Base-by-base conservation (phyloP, 139 green algal species). In the Gonium pectorale region DNA sequence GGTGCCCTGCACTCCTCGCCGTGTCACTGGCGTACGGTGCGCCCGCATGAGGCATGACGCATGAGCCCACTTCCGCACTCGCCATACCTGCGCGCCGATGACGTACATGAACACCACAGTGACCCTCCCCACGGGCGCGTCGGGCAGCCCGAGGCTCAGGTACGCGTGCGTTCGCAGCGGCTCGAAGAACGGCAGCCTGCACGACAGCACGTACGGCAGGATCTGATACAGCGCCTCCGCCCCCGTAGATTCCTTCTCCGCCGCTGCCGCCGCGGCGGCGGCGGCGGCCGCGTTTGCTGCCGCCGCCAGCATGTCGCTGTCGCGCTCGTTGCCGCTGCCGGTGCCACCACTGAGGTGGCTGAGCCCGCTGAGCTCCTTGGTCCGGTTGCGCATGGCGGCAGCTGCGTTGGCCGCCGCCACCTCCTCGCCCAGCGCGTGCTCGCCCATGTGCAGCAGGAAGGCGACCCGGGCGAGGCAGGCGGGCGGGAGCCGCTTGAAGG, bases 71-170 rank as follows among this genome's bases (percentile, higher is more conserved):
- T n/a, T n/a, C n/a, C n/a, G n/a, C n/a, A n/a, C n/a, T n/a, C n/a
- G n/a, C n/a, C 62, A 13, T n/a, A 69, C 41, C 41, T 59, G 63
- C 33, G 66, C 79, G 26, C 79, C 66, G 15, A 77, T 38, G 17
- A 67, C 79, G 66, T 85, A 75, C 79, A 74, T 85, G 79, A 78
- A 89, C 3, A 51, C 86, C 33, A 89, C 72, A 26, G 86, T 89
- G 44, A 86, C 85, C 2, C 69, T 43, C 27, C 85, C 85, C 21
- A 86, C 78, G 5, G 85, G 78, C 21, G 85, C 85, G 21, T 83
- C 60, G 5, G 84, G 74, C 78, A 85, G 63, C 41, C 78, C 77
- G n/a, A 73, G 43, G 0, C 21, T 31, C 46, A 85, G 43, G 17
- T 64, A 75, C 29, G 51, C 46, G 31, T 75, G 43, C 4, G 43